Conservation (phyloP, 352 stramenopile genomes). For the Pythium chondricola region DNA sequence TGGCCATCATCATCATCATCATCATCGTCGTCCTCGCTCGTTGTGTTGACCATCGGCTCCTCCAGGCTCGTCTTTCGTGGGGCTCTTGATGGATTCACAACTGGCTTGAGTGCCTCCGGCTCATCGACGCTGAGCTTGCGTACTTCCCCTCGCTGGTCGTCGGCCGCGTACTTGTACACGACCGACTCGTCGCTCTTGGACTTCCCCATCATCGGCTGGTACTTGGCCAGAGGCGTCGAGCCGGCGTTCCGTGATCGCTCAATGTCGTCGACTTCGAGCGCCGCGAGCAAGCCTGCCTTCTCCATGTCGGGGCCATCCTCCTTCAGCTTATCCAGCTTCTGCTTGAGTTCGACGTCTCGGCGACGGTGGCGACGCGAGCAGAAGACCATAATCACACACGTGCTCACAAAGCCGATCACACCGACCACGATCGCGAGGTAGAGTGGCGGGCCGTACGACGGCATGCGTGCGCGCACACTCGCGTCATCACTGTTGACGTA, state of each 20-base stretch:
- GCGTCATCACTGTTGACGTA: not conserved
- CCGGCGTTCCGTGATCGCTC: slow-evolving; percentile 10
- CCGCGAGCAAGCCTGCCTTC: slow-evolving; percentile 10
- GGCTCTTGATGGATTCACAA: not conserved
- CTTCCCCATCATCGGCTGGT: slow-evolving; percentile 10
- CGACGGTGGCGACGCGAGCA: slow-evolving; percentile 18
- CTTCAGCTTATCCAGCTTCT: slow-evolving; percentile 34
- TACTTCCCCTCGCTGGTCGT: no score
- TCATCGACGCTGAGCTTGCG: no score
- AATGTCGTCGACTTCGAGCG: slow-evolving; percentile 18
- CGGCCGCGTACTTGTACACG: no score
- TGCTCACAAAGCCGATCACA: slow-evolving; percentile 22
- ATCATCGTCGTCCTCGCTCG: no score
- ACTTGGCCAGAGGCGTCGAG: slow-evolving; percentile 13
- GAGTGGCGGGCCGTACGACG: slow-evolving; percentile 27
- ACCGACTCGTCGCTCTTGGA: no score
- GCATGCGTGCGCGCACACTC: not conserved
- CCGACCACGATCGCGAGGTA: slow-evolving; percentile 22
- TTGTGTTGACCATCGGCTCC: no score
- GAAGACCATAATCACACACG: slow-evolving; percentile 38
- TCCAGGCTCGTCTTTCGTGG: no score
- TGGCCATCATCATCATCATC: no score
- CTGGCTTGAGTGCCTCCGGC: no score
- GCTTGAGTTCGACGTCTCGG: slow-evolving; percentile 11
- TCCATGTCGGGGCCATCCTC: slow-evolving; percentile 14